Evolutionary conservation across 768 basidiomycete species (phyloP).

Genomic region (Tubosaeta sp.): DNA sequence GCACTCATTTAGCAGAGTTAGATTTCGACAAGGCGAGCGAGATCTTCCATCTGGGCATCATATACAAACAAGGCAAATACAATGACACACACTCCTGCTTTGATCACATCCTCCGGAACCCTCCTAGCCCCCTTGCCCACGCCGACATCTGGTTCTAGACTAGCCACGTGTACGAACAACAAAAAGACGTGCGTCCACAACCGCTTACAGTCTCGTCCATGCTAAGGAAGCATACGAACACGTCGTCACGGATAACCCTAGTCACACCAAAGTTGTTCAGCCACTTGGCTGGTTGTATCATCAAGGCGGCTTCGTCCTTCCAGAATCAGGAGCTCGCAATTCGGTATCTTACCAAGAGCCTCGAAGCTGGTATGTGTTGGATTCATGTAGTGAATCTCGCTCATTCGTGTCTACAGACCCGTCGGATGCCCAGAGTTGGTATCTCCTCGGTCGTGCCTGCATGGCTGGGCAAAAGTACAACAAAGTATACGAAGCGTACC

Average conservation of each 20-base stretch:
- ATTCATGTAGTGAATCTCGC: background rate
- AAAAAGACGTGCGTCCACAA: slow-evolving; percentile 72
- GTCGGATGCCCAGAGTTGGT: slow-evolving; percentile 98
- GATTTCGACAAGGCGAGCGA: slow-evolving; percentile 99
- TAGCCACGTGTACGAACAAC: slow-evolving; percentile 96
- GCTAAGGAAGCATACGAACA: slow-evolving; percentile 97
- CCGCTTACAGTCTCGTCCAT: slow-evolving; percentile 35
- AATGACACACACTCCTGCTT: slow-evolving; percentile 86
- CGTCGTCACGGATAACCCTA: slow-evolving; percentile 88
- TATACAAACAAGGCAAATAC: slow-evolving; percentile 98
- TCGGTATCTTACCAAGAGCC: slow-evolving; percentile 86
- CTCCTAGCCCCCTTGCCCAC: slow-evolving; percentile 91
- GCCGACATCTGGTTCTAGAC: slow-evolving; percentile 99
- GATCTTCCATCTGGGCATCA: slow-evolving; percentile 97
- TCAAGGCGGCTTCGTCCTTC: slow-evolving; percentile 89
- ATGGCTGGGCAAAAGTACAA: slow-evolving; percentile 99
- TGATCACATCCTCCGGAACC: slow-evolving; percentile 92
- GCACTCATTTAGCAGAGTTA: slow-evolving; percentile 34
- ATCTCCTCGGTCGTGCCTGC: slow-evolving; percentile 94
- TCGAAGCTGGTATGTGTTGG: slow-evolving; percentile 73
- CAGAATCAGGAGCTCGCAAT: slow-evolving; percentile 95
- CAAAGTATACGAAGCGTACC: slow-evolving; percentile 99
- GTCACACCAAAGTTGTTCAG: slow-evolving; percentile 94
- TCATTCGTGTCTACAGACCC: slow-evolving; percentile 53
- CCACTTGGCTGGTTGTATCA: slow-evolving; percentile 98